Conservation (phyloP, 345 rosid species). For the Dipteronia dyeriana region DNA sequence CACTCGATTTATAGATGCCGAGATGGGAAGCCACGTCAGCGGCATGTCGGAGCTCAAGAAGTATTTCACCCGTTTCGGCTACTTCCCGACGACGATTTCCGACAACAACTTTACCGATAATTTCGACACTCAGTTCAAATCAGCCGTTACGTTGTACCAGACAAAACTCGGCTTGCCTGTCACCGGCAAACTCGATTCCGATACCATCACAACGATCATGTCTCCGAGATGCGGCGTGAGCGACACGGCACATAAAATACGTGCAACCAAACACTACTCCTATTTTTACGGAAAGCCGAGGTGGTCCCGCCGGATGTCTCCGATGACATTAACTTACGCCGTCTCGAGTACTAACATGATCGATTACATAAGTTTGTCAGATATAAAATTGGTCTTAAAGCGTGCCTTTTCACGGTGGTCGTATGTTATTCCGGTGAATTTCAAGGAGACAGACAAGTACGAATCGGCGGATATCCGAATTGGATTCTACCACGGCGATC, state of each 20-base stretch:
- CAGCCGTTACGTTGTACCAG: conserved; percentile 63
- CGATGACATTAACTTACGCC: conserved; percentile 64
- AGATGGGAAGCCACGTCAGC: conserved; percentile 56
- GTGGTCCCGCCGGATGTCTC: conserved; percentile 48
- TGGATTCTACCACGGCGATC: conserved; percentile 64
- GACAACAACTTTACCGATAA: conserved; percentile 50
- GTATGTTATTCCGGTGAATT: conserved; percentile 66
- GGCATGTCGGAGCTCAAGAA: conserved; percentile 89
- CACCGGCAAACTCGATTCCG: conserved; percentile 66
- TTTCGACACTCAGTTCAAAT: conserved; percentile 58
- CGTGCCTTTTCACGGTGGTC: conserved; percentile 80
- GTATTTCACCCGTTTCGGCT: conserved; percentile 83
- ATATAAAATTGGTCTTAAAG: conserved; percentile 45
- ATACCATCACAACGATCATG: conserved; percentile 57
- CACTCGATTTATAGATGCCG: conserved; percentile 63
- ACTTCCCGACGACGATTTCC: conserved; percentile 33
- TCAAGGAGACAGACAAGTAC: conserved; percentile 50
- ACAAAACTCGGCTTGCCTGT: conserved; percentile 59
- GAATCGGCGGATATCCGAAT: conserved; percentile 57
- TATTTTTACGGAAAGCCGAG: conserved; percentile 72
- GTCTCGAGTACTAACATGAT: conserved; percentile 54
- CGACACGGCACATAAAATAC: conserved; percentile 36
- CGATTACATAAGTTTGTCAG: conserved; percentile 48
- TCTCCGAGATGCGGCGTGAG: conserved; percentile 83
- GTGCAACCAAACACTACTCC: conserved; percentile 52